These are phyloP conservation scores for Clarireedia homoeocarpa DNA, from an alignment of 2,329 filamentous ascomycete genomes.

Conservation along the genomic window DNA sequence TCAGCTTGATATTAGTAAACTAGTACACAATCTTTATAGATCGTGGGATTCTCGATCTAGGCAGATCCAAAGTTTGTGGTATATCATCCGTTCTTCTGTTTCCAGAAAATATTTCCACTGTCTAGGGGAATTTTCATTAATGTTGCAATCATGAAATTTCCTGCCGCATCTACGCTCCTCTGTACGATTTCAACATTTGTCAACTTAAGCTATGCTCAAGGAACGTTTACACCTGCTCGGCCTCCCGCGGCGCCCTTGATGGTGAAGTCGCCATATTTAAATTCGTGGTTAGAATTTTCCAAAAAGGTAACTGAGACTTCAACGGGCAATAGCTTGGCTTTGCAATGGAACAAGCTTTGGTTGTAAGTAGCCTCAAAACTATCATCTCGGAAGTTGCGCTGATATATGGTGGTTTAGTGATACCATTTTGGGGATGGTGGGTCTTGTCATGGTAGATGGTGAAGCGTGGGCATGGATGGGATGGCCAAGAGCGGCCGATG, in stretches of 20 bases:
- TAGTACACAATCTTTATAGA: too few species aligned
- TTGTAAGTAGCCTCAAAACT: constrained; percentile 38
- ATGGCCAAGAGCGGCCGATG: constrained; percentile 35
- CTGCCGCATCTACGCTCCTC: background rate
- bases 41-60: too few species aligned
- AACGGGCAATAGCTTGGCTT: constrained; percentile 59
- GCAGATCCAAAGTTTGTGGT: too few species aligned
- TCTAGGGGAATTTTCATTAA: background rate
- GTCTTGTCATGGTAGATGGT: constrained; percentile 61
- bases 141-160: background rate
- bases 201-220: constrained; percentile 26
- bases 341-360: constrained; percentile 64
- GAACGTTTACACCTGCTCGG: constrained; percentile 54
- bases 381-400: background rate
- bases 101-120: too few species aligned
- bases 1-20: too few species aligned
- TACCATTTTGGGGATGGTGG: constrained; percentile 56
- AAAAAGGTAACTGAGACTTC: constrained; percentile 40
- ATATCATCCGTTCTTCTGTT: too few species aligned
- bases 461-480: constrained; percentile 58
- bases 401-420: constrained; percentile 33
- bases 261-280: constrained; percentile 68
- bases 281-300: constrained; percentile 58
- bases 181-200: background rate
- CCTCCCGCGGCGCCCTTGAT: constrained; percentile 65